phyloP scores from a whole-genome alignment of 2,329 filamentous ascomycete genomes.

The Didymella pomorum region DNA sequence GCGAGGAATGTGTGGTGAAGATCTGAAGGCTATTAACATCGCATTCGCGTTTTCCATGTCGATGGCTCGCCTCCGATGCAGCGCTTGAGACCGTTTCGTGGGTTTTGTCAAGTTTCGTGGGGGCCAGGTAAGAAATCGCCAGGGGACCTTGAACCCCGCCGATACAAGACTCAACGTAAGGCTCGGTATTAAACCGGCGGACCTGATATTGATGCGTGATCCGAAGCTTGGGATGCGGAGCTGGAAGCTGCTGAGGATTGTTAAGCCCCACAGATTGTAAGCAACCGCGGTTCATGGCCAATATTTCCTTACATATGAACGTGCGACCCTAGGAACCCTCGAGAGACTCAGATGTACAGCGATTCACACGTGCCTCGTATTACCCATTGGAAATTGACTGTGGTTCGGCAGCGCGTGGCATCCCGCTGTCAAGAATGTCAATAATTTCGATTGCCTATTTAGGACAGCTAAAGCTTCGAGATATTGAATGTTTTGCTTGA shows the following conservation, averaged over 20 bases:
- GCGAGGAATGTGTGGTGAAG: background rate
- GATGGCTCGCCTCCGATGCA: background rate
- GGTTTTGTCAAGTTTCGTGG: slow-evolving; percentile 1
- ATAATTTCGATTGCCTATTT: slow-evolving; percentile 8
- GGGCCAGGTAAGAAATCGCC: background rate
- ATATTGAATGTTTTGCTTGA: slow-evolving; percentile 9
- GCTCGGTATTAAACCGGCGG: slow-evolving; percentile 16
- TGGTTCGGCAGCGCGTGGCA: slow-evolving; percentile 20
- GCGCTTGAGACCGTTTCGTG: slow-evolving; percentile 1
- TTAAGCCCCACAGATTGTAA: background rate
- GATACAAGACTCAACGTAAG: slow-evolving; percentile 15
- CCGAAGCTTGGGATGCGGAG: slow-evolving; percentile 6
- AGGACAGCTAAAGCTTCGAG: slow-evolving; percentile 7
- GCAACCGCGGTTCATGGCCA: background rate
- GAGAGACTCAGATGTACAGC: background rate
- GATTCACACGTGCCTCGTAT: slow-evolving; percentile 15
- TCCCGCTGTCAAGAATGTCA: slow-evolving; percentile 23
- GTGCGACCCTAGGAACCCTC: slow-evolving; percentile 4
- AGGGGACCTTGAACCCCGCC: slow-evolving; percentile 8
- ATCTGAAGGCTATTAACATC: slow-evolving; percentile 4
- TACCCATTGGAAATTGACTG: background rate
- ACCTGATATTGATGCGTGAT: slow-evolving; percentile 4
- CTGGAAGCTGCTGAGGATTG: background rate
- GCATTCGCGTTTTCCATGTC: slow-evolving; percentile 3
- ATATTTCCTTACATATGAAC: slow-evolving; percentile 13